phyloP scores from a whole-genome alignment of 2,329 filamentous ascomycete species.

The Cladorrhinum sp. region DNA sequence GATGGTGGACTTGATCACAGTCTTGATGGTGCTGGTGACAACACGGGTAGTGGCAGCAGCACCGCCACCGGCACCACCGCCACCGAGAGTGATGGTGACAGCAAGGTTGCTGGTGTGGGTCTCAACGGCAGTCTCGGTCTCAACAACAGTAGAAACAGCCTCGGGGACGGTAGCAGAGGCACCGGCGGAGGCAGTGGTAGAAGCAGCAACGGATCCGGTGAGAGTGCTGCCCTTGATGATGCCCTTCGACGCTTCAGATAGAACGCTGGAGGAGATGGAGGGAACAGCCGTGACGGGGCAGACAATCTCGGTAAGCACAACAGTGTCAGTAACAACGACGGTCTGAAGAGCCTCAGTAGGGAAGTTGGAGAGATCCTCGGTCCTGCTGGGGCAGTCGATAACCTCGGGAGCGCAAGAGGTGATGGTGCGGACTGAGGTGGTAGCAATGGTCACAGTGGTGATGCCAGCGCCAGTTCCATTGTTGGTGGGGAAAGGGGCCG shows the following conservation, averaged over 20 bases:
- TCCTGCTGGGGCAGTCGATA: constrained; percentile 40
- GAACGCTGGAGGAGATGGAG: constrained; percentile 38
- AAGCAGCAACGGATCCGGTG: constrained; percentile 34
- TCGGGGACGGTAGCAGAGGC: constrained; percentile 29
- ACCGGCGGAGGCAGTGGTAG: constrained; percentile 37
- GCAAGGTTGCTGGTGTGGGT: constrained; percentile 24
- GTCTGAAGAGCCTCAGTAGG: constrained; percentile 31
- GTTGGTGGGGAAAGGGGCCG: constrained; percentile 16
- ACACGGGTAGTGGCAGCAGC: constrained; percentile 19
- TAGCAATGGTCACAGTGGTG: constrained; percentile 40
- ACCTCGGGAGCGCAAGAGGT: constrained; percentile 38
- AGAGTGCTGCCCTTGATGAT: constrained; percentile 38
- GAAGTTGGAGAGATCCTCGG: constrained; percentile 30
- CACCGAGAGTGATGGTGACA: constrained; percentile 29
- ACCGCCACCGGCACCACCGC: constrained; percentile 18
- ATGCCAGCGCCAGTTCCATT: constrained; percentile 23
- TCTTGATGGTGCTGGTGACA: constrained; percentile 28
- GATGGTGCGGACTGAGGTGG: constrained; percentile 36
- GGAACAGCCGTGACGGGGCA: constrained; percentile 42
- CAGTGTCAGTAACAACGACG: constrained; percentile 38
- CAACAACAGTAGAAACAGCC: constrained; percentile 16
- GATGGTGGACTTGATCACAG: constrained; percentile 28
- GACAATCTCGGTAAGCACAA: constrained; percentile 39
- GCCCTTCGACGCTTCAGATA: constrained; percentile 32
- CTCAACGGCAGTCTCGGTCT: constrained; percentile 22